Conservation (phyloP, 2,329 filamentous ascomycete species). For the Rhynchosporium secalis region DNA sequence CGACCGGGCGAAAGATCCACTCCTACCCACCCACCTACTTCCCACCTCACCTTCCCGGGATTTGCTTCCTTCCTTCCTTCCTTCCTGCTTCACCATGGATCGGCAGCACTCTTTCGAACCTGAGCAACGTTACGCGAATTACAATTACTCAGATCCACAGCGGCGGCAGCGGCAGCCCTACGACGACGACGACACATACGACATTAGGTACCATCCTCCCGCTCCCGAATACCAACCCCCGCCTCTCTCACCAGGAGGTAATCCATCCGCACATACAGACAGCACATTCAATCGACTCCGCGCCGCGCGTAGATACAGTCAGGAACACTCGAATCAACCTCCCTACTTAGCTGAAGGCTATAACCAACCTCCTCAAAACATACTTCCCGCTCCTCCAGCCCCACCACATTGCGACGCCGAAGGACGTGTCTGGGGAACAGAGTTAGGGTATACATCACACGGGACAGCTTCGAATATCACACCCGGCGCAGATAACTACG, state of each 20-base stretch:
- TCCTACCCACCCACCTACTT: neutral
- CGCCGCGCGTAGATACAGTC: conserved; percentile 29
- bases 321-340: conserved; percentile 20
- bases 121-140: conserved; percentile 8
- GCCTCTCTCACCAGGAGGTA: conserved; percentile 16
- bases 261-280: conserved; percentile 33
- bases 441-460: conserved; percentile 30
- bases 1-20: neutral
- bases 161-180: neutral
- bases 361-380: conserved; percentile 20
- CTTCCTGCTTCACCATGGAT: conserved; percentile 24
- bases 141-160: neutral
- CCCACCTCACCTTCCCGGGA: neutral
- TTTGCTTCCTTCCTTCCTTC: conserved; percentile 1
- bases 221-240: conserved; percentile 22
- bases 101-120: conserved; percentile 30
- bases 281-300: conserved; percentile 33
- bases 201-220: conserved; percentile 18
- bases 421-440: conserved; percentile 33
- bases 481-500: conserved; percentile 67
- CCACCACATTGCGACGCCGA: conserved; percentile 37
- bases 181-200: neutral
- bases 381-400: conserved; percentile 27
- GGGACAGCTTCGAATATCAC: conserved; percentile 46
- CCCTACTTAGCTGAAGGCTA: conserved; percentile 21